Percentiles rank a stretch among this genome's conserved stretches.
Conservation (phyloP, 2,329 filamentous ascomycete genomes). For the Westerdykella ornata region DNA sequence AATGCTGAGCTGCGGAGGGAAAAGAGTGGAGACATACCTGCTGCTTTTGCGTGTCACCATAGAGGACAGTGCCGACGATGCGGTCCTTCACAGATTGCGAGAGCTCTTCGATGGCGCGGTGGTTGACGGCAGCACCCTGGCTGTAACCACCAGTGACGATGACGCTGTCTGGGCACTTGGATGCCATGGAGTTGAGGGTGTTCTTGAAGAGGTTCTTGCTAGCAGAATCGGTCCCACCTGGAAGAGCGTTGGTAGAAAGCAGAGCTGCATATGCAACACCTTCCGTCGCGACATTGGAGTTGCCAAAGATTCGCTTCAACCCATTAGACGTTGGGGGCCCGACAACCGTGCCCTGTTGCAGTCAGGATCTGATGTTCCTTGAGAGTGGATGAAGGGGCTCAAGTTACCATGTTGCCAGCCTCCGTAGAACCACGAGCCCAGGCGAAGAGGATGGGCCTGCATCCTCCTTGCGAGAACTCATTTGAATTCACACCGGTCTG, state of each 20-base stretch:
- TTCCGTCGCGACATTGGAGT: constrained; percentile 25
- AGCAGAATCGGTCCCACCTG: constrained; percentile 22
- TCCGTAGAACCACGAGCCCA: constrained; percentile 47
- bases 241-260: constrained; percentile 23
- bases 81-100: constrained; percentile 21
- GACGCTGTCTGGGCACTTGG: constrained; percentile 28
- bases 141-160: constrained; percentile 31
- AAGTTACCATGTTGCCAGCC: constrained; percentile 42
- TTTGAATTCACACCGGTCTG: constrained; percentile 28
- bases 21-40: constrained; percentile 8
- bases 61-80: constrained; percentile 40
- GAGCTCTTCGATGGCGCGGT: constrained; percentile 29
- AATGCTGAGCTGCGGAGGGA: not conserved
- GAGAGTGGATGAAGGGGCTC: constrained; percentile 31
- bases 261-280: constrained; percentile 29
- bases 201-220: constrained; percentile 18
- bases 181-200: constrained; percentile 21
- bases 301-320: constrained; percentile 23
- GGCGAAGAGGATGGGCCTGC: constrained; percentile 42
- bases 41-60: constrained; percentile 43
- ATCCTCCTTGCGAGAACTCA: constrained; percentile 38
- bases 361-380: constrained; percentile 11
- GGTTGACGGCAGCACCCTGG: constrained; percentile 32
- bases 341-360: constrained; percentile 32
- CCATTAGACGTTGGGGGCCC: constrained; percentile 29